Evolutionary conservation across 176 grass and related monocot genomes (phyloP).

Genomic region (Juncus effusus): DNA sequence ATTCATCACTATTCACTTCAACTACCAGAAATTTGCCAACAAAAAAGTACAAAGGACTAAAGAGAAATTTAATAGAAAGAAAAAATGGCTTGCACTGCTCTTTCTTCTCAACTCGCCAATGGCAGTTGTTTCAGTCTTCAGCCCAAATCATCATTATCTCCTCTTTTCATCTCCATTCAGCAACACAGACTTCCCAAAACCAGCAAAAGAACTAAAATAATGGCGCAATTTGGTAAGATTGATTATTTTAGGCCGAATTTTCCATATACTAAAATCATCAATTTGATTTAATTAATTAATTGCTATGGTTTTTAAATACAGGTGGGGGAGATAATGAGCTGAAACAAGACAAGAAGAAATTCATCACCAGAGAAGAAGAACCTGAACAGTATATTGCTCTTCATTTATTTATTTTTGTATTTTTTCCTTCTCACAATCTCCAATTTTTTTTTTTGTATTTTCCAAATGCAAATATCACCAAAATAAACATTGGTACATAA

Average conservation of each 20-base stretch:
- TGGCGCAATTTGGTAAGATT: conserved; percentile 39
- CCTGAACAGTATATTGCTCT: conserved; percentile 60
- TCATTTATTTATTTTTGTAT: not conserved
- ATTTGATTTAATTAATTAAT: not conserved
- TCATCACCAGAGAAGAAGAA: conserved; percentile 90
- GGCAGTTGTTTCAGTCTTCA: conserved; percentile 12
- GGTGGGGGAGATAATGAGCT: conserved; percentile 60
- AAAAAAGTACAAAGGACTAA: not conserved
- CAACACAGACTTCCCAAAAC: not conserved
- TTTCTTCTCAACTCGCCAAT: conserved; percentile 27
- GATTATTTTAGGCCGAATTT: not conserved
- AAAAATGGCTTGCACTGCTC: conserved; percentile 38
- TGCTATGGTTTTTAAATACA: not conserved
- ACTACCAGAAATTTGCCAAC: conserved; percentile 7
- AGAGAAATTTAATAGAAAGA: not conserved
- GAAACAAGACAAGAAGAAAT: conserved; percentile 82
- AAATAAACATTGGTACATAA: not conserved
- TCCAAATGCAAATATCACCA: not conserved
- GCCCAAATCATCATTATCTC: not conserved
- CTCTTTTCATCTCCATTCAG: not conserved
- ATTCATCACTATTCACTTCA: not conserved
- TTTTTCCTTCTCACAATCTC: not conserved
- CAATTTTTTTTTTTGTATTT: too few species aligned
- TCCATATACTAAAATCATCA: not conserved
- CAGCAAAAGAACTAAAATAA: conserved; percentile 41